Conservation (phyloP, 2,329 filamentous ascomycete species). For the Chrysosporium queenslandicum region DNA sequence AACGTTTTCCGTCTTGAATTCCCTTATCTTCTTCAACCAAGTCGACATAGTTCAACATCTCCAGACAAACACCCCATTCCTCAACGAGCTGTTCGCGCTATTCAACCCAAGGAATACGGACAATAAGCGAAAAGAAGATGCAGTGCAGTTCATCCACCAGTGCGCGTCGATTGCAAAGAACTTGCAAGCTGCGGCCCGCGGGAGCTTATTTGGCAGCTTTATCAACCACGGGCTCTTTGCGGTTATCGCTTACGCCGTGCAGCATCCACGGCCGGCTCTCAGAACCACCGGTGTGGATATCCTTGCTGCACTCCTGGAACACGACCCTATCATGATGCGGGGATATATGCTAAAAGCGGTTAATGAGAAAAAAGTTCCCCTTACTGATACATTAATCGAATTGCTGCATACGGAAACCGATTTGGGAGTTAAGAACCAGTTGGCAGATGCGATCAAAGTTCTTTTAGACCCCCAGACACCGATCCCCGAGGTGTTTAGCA, state of each 20-base stretch:
- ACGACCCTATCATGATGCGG: conserved; percentile 89
- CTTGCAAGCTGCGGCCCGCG: conserved; percentile 70
- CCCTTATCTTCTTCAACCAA: conserved; percentile 97
- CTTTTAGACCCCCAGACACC: conserved; percentile 65
- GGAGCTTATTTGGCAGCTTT: conserved; percentile 80
- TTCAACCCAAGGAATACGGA: conserved; percentile 59
- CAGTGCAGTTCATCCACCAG: conserved; percentile 91
- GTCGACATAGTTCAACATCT: conserved; percentile 94
- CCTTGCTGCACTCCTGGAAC: conserved; percentile 85
- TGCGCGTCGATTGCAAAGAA: conserved; percentile 93
- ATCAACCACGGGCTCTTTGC: conserved; percentile 75
- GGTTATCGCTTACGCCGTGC: conserved; percentile 85
- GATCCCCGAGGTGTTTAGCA: conserved; percentile 48
- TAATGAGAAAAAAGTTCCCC: conserved; percentile 69
- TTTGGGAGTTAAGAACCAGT: conserved; percentile 86
- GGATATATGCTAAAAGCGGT: conserved; percentile 88
- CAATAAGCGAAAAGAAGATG: conserved; percentile 74
- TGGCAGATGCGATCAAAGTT: conserved; percentile 90
- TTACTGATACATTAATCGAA: conserved; percentile 89
- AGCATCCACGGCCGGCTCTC: conserved; percentile 71
- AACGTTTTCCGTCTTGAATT: conserved; percentile 94
- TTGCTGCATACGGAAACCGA: conserved; percentile 84
- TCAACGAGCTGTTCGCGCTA: conserved; percentile 78
- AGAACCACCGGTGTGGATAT: conserved; percentile 91
- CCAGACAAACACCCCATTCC: conserved; percentile 66